Percentiles rank a stretch among this genome's conserved stretches.
Conservation (phyloP, 2,329 filamentous ascomycete genomes). For the Penicillium sclerotiorum region DNA sequence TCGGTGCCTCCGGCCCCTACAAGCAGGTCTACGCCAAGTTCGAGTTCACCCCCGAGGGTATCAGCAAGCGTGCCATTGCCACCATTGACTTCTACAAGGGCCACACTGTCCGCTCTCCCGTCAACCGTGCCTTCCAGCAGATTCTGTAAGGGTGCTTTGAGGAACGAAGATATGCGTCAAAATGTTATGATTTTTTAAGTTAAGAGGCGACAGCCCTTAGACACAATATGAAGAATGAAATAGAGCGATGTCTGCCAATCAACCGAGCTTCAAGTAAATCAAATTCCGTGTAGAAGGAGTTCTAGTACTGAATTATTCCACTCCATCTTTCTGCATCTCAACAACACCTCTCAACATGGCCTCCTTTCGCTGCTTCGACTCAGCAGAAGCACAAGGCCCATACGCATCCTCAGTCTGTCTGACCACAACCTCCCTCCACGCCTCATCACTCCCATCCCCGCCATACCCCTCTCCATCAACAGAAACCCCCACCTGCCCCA, state of each 20-base stretch:
- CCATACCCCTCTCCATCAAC: constrained; percentile 41
- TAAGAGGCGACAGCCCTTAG: constrained; percentile 29
- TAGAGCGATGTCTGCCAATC: constrained; percentile 24
- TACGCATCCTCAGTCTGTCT: constrained; percentile 51
- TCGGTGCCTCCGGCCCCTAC: constrained; percentile 96
- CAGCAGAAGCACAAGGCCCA: constrained; percentile 34
- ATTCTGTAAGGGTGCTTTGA: constrained; percentile 93
- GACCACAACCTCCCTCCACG: constrained; percentile 52
- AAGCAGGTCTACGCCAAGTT: constrained; percentile 99
- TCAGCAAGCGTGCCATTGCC: constrained; percentile 88
- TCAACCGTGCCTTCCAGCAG: constrained; percentile 98
- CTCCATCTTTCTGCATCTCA: constrained; percentile 19
- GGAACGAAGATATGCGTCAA: constrained; percentile 19
- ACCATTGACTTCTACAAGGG: constrained; percentile 99
- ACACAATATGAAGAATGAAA: constrained; percentile 26
- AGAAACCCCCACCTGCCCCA: constrained; percentile 39
- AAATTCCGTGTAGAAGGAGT: background rate
- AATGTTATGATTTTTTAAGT: constrained; percentile 30
- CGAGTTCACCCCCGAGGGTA: constrained; percentile 96
- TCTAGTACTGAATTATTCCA: background rate
- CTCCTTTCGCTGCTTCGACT: constrained; percentile 28
- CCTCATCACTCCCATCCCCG: constrained; percentile 26
- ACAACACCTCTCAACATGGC: constrained; percentile 29
- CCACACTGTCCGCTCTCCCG: constrained; percentile 85
- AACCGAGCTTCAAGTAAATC: background rate